Base-by-base conservation (phyloP, 352 stramenopile species). In the Phytopythium kandeliae region DNA sequence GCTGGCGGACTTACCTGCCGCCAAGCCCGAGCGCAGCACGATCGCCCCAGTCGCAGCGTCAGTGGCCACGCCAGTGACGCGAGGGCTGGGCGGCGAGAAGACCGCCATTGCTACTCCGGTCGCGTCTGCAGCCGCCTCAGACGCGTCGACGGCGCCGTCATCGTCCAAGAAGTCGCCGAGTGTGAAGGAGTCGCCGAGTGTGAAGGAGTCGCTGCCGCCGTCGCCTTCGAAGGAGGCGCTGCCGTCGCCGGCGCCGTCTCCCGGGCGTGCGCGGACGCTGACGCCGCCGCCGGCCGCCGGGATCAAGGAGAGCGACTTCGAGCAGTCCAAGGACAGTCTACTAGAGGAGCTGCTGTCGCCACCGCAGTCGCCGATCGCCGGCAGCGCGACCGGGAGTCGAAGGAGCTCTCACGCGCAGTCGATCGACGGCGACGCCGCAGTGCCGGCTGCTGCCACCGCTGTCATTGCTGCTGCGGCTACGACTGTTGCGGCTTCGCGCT, bases 261-360 rank as follows among this genome's bases (percentile, higher is more conserved):
- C 60, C 16, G 67, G 61, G 11, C 67, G 53, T 15, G 71, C 61
- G 15, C 65, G 75, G 55, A 58, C 73, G 7, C 67, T 81, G 48
- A 75, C 67, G 15, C 35, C 78, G 16, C 61, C 66, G 43, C 74
- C 71, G 44, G 53, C 68, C 5, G 51, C 67, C 2, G 64, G 60
- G 10, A 78, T 79, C 38, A 73, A 71, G 5, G 74, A 86, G 40
- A 65, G 57, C 13, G 74, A 85, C 33, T 88, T 86, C 36, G 77
- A 88, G 50, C 77, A 82, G 54, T 76, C 74, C 10, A 88, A 88
- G 51, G 74, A 83, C 56, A 80, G 72, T 55, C 42, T 88, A 3
- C 58, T 88, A 6, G 74, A 88, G 44, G 74, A 88, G 41, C 64
- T 88, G 15, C 45, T 86, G 15, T 41, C 45, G 0, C 58, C 73